Conservation (phyloP, 164 flowering plant species). For the Vitis amurensis region DNA sequence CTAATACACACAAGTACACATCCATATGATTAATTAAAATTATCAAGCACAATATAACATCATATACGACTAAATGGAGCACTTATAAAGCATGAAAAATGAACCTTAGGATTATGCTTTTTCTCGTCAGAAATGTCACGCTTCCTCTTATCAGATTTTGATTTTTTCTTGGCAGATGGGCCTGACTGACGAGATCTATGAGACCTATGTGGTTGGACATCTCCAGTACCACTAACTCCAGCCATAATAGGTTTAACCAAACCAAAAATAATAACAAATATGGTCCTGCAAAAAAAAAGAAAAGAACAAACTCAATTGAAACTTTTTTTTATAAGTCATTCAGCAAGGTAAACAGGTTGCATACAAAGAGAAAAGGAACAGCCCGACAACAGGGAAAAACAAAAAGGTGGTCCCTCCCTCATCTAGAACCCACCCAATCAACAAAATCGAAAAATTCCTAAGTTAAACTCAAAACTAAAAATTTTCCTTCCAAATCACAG, state of each 20-base stretch:
- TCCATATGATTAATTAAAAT: conserved; percentile 1
- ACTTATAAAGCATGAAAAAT: neutral
- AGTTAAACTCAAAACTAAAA: too few relatives aligned
- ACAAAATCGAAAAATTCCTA: too few relatives aligned
- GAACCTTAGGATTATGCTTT: conserved; percentile 65
- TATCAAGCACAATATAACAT: neutral
- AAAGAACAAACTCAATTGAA: too few relatives aligned
- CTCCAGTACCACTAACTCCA: conserved; percentile 13
- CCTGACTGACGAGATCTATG: conserved; percentile 72
- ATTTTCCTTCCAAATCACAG: too few relatives aligned
- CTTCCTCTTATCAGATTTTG: conserved; percentile 40
- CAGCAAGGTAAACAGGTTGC: too few relatives aligned
- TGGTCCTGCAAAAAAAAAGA: too few relatives aligned
- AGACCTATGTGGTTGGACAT: conserved; percentile 56
- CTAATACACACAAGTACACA: conserved; percentile 24
- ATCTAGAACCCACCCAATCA: too few relatives aligned
- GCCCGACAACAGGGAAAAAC: too few relatives aligned
- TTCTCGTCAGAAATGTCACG: conserved; percentile 31
- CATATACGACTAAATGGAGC: neutral
- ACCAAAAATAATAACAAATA: too few relatives aligned
- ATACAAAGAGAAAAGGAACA: too few relatives aligned
- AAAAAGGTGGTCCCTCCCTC: too few relatives aligned
- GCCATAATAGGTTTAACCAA: conserved; percentile 16
- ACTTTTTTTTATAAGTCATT: too few relatives aligned
- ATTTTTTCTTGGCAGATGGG: conserved; percentile 58